phyloP scores from a whole-genome alignment of 1,284 basidiomycete species.

The Papiliotrema fonsecae region DNA sequence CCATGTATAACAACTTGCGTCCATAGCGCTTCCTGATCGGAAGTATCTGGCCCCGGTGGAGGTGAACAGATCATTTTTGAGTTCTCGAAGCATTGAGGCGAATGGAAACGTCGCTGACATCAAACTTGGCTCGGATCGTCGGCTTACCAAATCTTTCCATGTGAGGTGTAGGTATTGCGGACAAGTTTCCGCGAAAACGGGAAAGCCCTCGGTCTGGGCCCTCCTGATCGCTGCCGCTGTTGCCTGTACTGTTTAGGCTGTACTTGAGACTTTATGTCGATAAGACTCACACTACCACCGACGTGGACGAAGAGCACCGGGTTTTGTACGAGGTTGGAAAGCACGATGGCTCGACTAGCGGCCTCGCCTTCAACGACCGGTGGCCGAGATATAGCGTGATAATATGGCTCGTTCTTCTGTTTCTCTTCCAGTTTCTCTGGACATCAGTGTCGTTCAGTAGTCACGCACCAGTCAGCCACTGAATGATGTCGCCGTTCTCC shows the following conservation, averaged over 20 bases:
- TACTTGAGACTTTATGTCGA: no score
- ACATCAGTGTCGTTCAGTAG: not conserved
- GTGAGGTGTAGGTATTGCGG: conserved; percentile 17
- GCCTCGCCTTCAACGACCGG: conserved; percentile 31
- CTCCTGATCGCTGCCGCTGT: no score
- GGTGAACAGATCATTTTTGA: conserved; percentile 15
- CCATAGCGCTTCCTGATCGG: conserved; percentile 8
- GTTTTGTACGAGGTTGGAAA: conserved; percentile 26
- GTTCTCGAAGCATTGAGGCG: conserved; percentile 13
- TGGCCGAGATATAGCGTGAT: conserved; percentile 24
- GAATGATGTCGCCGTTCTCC: conserved; percentile 19
- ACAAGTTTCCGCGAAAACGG: conserved; percentile 28
- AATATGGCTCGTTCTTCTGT: conserved; percentile 5
- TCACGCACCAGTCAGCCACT: conserved; percentile 15
- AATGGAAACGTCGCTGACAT: conserved; percentile 9
- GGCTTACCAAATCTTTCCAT: conserved; percentile 12
- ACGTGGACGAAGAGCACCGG: conserved; percentile 35
- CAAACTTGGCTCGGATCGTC: not conserved
- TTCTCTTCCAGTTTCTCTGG: conserved; percentile 2
- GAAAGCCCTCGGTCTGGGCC: conserved; percentile 20
- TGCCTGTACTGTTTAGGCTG: no score
- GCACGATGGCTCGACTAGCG: conserved; percentile 27
- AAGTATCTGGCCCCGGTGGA: conserved; percentile 6
- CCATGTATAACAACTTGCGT: conserved; percentile 2
- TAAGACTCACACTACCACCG: conserved; percentile 17